These are phyloP conservation scores for Nakazawaea molendinolei DNA, from an alignment of 805 yeast species.

Conservation along the genomic window DNA sequence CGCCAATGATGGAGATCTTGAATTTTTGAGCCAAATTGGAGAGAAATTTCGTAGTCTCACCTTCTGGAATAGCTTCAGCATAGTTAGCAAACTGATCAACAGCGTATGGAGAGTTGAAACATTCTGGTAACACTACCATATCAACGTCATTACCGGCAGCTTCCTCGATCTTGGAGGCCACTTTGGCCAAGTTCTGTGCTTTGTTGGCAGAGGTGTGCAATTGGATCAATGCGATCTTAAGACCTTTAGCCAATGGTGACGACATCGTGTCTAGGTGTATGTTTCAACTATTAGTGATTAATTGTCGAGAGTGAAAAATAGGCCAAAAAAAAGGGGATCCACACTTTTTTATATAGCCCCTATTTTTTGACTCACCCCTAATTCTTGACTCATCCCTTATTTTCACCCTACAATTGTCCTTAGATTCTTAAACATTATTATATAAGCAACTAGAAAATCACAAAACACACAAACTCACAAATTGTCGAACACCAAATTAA, in stretches of 20 bases:
- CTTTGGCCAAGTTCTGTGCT: constrained; percentile 66
- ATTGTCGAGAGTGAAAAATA: too few relatives aligned
- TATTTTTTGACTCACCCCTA: too few relatives aligned
- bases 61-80: constrained; percentile 79
- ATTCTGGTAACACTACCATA: constrained; percentile 85
- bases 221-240: constrained; percentile 82
- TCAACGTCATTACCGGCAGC: constrained; percentile 64
- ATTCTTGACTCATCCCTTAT: too few relatives aligned
- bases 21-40: constrained; percentile 60
- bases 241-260: constrained; percentile 37
- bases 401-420: too few relatives aligned
- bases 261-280: constrained; percentile 1
- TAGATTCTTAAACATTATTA: too few relatives aligned
- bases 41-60: constrained; percentile 58
- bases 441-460: too few relatives aligned
- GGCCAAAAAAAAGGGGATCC: too few relatives aligned
- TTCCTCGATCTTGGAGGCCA: constrained; percentile 50
- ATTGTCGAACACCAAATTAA: constrained; percentile 2
- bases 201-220: constrained; percentile 79
- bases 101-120: constrained; percentile 93
- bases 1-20: constrained; percentile 71
- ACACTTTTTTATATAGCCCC: too few relatives aligned
- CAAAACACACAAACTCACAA: too few relatives aligned
- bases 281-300: background rate
- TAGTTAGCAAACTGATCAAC: constrained; percentile 81